Conservation (phyloP, 345 rosid species). For the Citrus glauca region DNA sequence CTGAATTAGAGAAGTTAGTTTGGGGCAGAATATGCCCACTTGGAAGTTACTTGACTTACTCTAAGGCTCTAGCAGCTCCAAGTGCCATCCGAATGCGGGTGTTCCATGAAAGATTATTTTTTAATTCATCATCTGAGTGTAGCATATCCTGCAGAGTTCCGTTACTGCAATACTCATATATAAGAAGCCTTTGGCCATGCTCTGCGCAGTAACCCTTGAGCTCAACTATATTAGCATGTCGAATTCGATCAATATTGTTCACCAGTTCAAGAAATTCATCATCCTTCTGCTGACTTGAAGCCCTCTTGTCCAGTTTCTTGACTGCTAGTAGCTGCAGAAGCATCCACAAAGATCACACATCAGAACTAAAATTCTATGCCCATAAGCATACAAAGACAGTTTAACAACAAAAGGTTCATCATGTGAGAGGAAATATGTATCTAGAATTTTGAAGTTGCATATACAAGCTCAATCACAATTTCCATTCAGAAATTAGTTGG, state of each 20-base stretch:
- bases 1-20: background rate
- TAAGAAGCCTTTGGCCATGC: conserved; percentile 86
- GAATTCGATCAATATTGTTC: conserved; percentile 68
- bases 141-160: conserved; percentile 83
- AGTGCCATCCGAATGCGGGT: conserved; percentile 79
- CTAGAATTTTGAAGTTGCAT: background rate
- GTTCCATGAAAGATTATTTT: conserved; percentile 69
- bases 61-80: conserved; percentile 93
- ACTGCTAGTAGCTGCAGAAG: conserved; percentile 72
- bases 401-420: background rate
- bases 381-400: background rate
- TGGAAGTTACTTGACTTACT: conserved; percentile 49
- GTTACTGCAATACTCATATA: conserved; percentile 80
- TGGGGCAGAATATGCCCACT: background rate
- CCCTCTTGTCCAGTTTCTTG: conserved; percentile 81
- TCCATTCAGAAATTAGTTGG: background rate
- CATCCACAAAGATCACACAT: conserved; percentile 18
- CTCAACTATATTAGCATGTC: conserved; percentile 81
- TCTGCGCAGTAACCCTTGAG: conserved; percentile 96
- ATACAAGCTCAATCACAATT: background rate
- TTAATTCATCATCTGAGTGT: conserved; percentile 78
- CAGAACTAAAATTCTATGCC: background rate
- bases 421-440: background rate
- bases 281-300: conserved; percentile 63
- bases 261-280: conserved; percentile 80